Percentiles rank a stretch among this genome's conserved stretches.
Evolutionary conservation across 371 early-diverging fungal genomes (phyloP).

Genomic region (Rhizopus stolonifer): DNA sequence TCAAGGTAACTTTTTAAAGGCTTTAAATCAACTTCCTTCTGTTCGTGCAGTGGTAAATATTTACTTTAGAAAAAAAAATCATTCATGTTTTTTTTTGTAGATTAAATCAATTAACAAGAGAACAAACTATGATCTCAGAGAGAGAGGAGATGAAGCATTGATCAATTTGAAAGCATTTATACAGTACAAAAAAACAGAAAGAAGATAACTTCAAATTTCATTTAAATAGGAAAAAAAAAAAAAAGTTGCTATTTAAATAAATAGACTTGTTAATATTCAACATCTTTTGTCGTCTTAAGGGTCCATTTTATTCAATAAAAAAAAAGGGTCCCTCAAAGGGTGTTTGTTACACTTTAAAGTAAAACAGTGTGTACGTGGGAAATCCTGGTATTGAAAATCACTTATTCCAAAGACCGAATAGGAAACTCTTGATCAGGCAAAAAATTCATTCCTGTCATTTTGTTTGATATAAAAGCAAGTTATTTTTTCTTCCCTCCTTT

Average conservation of each 20-base stretch:
- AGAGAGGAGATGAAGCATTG: constrained; percentile 77
- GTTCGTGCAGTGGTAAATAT: constrained; percentile 51
- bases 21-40: constrained; percentile 55
- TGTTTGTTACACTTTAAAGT: neutral
- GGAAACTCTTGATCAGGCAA: neutral
- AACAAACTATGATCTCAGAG: constrained; percentile 65
- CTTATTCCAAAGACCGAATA: neutral
- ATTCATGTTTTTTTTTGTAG: constrained; percentile 24
- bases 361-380: constrained; percentile 10
- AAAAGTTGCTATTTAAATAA: too few relatives aligned
- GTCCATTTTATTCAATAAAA: too few relatives aligned
- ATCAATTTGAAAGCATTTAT: constrained; percentile 83
- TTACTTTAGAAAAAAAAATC: neutral
- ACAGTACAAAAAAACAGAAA: constrained; percentile 69
- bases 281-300: too few relatives aligned
- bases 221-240: neutral
- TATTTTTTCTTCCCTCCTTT: neutral
- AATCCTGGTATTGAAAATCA: neutral
- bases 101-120: constrained; percentile 73
- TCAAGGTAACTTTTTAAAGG: constrained; percentile 56
- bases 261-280: too few relatives aligned
- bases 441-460: neutral
- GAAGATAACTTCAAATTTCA: constrained; percentile 1
- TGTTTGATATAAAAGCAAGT: too few relatives aligned
- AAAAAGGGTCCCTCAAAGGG: constrained; percentile 1